Conservation (phyloP, 768 basidiomycete genomes). For the Lactarius evosmus region DNA sequence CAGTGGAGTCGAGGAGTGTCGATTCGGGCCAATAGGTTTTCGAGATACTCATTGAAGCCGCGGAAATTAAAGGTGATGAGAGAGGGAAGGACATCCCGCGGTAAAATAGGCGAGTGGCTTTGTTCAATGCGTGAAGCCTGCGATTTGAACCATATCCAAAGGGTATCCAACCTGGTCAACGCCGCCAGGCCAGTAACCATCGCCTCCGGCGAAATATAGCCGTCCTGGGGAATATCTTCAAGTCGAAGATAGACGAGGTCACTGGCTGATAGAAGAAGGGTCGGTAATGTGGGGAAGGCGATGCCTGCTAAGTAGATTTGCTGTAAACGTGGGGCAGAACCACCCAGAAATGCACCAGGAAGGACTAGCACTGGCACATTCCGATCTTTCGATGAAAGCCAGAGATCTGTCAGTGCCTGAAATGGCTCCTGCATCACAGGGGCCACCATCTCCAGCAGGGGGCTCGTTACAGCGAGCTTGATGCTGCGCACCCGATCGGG, state of each 20-base stretch:
- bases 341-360: background rate
- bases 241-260: slow-evolving; percentile 7
- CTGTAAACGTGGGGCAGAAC: background rate
- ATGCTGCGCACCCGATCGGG: background rate
- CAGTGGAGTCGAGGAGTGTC: background rate
- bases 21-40: background rate
- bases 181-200: background rate
- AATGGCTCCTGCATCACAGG: background rate
- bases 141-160: slow-evolving; percentile 1
- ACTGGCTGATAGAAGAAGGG: background rate
- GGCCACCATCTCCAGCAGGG: background rate
- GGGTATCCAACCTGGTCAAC: background rate
- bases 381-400: background rate
- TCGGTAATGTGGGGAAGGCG: background rate
- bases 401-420: background rate
- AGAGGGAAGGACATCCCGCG: background rate
- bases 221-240: background rate
- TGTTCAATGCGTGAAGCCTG: background rate
- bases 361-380: background rate
- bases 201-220: background rate
- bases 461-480: background rate
- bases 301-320: background rate
- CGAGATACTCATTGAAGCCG: background rate
- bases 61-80: slow-evolving; percentile 8
- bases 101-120: background rate